Base-by-base conservation (phyloP, 176 grass and related monocot genomes). In the Saccharum spontaneum region DNA sequence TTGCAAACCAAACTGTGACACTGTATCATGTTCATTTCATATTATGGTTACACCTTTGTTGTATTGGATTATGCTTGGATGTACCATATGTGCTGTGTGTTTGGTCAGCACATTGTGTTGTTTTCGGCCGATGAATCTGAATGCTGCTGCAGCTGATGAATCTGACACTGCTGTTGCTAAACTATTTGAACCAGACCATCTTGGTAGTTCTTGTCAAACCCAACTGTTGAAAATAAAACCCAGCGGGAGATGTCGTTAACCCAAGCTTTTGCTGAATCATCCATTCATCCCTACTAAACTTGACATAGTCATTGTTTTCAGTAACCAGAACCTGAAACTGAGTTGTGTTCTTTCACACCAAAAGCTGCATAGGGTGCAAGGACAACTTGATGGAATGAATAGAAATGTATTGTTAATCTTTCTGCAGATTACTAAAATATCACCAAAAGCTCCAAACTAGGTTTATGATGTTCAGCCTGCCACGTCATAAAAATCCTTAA, bases 61-160 rank as follows among this genome's bases (percentile, higher is more conserved):
- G 26, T 75, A 48, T 44, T 72, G 23, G 77, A 86, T 71, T 67
- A 61, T 68, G 40, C 37, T 23, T 44, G 16, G 39, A 78, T 34
- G 57, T 9, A 3, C 2, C 16, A 4, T 28, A 67, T 49, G 3
- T 5, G 30, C 4, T 67, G 67, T 13, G 36, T 54, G 31, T 75
- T 38, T 73, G 67, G 17, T 57, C 33, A 23, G 38, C 17, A 5
- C 44, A 41, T 63, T 79, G 39, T 46, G 11, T 7, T 23, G 5
- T 74, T 24, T 26, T 33, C 77, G 38, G 22, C 61, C 4, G 31
- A 18, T 36, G 31, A 67, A 37, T 67, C 12, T 46, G 26, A 65
- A 2, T 72, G 40, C 30, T 1, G 70, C 43, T 15, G 39, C 23
- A 6, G 69, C 39, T 43, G 69, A 26, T 7, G n/a, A 73, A 73